Base-by-base conservation (phyloP, 164 flowering plant genomes). In the Berberis thunbergii region DNA sequence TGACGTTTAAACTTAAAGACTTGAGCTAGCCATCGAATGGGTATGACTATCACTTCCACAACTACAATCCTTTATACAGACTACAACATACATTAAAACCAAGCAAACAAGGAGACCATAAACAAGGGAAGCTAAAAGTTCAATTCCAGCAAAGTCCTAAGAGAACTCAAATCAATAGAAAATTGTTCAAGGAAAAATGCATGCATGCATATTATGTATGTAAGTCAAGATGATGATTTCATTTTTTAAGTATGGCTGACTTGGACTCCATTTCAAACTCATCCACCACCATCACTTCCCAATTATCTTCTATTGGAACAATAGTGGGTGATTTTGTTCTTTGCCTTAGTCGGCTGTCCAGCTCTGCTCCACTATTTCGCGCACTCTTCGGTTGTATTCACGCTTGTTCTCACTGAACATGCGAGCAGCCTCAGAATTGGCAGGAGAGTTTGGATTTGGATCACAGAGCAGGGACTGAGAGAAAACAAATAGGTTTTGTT, bases 401-500 rank as follows among this genome's bases (percentile, higher is more conserved):
- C 91, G 86, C 75, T 89, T 86, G 83, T 84, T 89, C 79, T 89
- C 96, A 41, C 88, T 85, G 72, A 79, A 89, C 89, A 87, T 85
- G 54, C 93, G 74, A 45, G 94, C 96, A 44, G 96, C 96, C 72
- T 89, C 97, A 4, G 97, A 87, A 74, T 87, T 89, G 49, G 97
- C 97, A 60, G 97, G 97, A 7, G 97, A 89, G 64, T 89, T 86
- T 12, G 97, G 97, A 69, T 89, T 89, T 43, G 97, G 97, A 43
- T 89, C 97, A 61, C 90, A 89, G 7, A 89, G 87, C 72, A 89
- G 74, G 4, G 96, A 89, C 96, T 89, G 85, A 72, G 75, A 48
- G 55, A 4, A 68, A 7, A 59, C 43, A 50, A 43, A 63, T 8
- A 44, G 26, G 26, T 26, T 26, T 26, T 26, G 26, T 26, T 26